These are phyloP conservation scores for Trichoderma citrinoviride DNA, from an alignment of 2,329 filamentous ascomycete genomes.

Conservation along the genomic window DNA sequence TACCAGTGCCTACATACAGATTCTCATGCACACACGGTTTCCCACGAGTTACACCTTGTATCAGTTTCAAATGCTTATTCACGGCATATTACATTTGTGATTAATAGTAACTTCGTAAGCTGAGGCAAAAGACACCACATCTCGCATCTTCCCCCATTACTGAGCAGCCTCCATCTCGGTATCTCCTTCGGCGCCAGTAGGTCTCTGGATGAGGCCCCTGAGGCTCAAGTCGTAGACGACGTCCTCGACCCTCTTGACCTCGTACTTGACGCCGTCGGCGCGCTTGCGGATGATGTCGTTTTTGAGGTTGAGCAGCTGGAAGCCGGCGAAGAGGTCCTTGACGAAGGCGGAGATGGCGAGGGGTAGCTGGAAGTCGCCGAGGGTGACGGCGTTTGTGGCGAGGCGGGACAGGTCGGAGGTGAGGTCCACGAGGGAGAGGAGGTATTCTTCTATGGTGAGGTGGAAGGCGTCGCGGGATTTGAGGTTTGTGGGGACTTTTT, in stretches of 20 bases:
- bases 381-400: conserved; percentile 84
- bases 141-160: conserved; percentile 20
- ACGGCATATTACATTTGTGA: too few relatives aligned
- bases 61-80: too few relatives aligned
- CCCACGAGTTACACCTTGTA: too few relatives aligned
- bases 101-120: too few relatives aligned
- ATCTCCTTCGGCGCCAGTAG: conserved; percentile 30
- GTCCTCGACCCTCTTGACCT: conserved; percentile 96
- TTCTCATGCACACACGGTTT: too few relatives aligned
- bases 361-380: conserved; percentile 83
- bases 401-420: conserved; percentile 89
- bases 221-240: conserved; percentile 94
- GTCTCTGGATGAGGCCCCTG: conserved; percentile 70
- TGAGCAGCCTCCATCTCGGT: conserved; percentile 39
- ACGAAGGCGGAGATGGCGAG: conserved; percentile 87
- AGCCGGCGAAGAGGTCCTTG: conserved; percentile 92
- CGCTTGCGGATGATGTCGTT: conserved; percentile 87
- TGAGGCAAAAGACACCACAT: too few relatives aligned
- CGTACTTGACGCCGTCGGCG: conserved; percentile 93
- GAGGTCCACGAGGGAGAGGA: conserved; percentile 80
- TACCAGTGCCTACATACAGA: too few relatives aligned
- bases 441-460: conserved; percentile 94
- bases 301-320: conserved; percentile 96
- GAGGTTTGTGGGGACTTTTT: conserved; percentile 79
- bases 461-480: conserved; percentile 91